Percentiles rank a stretch among this genome's conserved stretches.
These are phyloP conservation scores for Lactifluus hygrophoroides DNA, from an alignment of 768 basidiomycete species.

Conservation along the genomic window DNA sequence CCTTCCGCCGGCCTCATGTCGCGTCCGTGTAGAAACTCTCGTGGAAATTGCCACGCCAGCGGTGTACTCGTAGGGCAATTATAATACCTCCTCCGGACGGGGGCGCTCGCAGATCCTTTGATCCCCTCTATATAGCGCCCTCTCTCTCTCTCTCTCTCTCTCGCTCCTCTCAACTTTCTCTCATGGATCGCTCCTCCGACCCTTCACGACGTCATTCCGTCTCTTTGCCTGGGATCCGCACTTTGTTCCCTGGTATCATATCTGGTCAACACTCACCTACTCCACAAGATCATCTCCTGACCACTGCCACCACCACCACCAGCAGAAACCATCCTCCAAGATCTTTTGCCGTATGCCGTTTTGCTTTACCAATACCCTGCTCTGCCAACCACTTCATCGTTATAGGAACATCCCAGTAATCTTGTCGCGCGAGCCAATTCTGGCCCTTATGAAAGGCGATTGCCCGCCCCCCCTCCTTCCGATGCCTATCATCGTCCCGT, in stretches of 20 bases:
- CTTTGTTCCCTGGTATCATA: constrained; percentile 26
- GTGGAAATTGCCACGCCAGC: constrained; percentile 22
- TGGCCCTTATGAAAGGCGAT: constrained; percentile 2
- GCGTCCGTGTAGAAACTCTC: constrained; percentile 10
- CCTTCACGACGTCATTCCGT: constrained; percentile 9
- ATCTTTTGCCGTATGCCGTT: background rate
- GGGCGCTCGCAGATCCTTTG: constrained; percentile 19
- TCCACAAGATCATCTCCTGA: constrained; percentile 16
- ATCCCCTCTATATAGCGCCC: constrained; percentile 19
- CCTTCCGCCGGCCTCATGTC: constrained; percentile 19
- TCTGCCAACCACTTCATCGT: background rate
- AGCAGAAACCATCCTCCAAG: background rate
- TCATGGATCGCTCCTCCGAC: constrained; percentile 15
- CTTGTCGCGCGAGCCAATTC: constrained; percentile 1
- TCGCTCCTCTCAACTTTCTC: background rate
- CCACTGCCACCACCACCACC: constrained; percentile 6
- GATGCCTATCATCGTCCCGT: constrained; percentile 11
- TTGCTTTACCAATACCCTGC: background rate
- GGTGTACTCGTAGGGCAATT: constrained; percentile 12
- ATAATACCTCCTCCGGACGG: constrained; percentile 15
- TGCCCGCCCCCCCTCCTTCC: background rate
- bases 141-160: background rate
- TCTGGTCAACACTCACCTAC: constrained; percentile 15
- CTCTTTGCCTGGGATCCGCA: constrained; percentile 26
- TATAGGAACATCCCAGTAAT: constrained; percentile 2